phyloP scores from a whole-genome alignment of 495 filamentous ascomycete species.

The Xylaria scruposa region DNA sequence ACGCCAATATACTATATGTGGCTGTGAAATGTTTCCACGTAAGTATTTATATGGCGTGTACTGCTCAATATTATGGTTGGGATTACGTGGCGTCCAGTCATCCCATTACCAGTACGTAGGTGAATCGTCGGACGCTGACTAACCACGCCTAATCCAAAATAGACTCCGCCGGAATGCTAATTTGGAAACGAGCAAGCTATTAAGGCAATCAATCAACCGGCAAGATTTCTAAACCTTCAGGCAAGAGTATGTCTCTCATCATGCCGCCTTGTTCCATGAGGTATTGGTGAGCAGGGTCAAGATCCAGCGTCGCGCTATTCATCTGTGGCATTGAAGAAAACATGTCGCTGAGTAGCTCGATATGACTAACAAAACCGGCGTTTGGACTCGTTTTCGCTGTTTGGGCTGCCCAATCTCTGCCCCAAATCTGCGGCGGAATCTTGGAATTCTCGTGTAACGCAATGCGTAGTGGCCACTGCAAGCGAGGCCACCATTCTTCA shows the following conservation, averaged over 20 bases:
- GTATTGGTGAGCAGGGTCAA: slow-evolving; percentile 34
- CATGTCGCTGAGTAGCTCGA: slow-evolving; percentile 57
- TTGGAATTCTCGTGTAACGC: slow-evolving; percentile 52
- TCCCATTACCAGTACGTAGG: neutral
- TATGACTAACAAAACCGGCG: slow-evolving; percentile 47
- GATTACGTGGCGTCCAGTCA: neutral
- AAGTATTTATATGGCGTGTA: neutral
- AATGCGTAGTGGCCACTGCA: slow-evolving; percentile 62
- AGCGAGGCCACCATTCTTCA: slow-evolving; percentile 60
- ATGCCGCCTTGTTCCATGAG: slow-evolving; percentile 25
- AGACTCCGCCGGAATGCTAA: neutral
- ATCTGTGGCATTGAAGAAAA: slow-evolving; percentile 45
- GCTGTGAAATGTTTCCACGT: neutral
- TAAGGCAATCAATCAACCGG: slow-evolving; percentile 25
- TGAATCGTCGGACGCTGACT: neutral
- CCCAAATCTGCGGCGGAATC: slow-evolving; percentile 60
- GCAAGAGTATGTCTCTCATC: slow-evolving; percentile 29
- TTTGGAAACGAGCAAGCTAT: neutral
- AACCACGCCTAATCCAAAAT: neutral
- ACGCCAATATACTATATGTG: neutral
- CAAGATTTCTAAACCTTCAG: slow-evolving; percentile 28
- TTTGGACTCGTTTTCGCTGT: slow-evolving; percentile 40
- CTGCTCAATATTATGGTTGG: neutral
- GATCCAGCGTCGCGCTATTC: slow-evolving; percentile 31
- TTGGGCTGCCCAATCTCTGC: slow-evolving; percentile 53